phyloP scores from a whole-genome alignment of 2,329 filamentous ascomycete species.

The Sclerotiophoma versabilis region DNA sequence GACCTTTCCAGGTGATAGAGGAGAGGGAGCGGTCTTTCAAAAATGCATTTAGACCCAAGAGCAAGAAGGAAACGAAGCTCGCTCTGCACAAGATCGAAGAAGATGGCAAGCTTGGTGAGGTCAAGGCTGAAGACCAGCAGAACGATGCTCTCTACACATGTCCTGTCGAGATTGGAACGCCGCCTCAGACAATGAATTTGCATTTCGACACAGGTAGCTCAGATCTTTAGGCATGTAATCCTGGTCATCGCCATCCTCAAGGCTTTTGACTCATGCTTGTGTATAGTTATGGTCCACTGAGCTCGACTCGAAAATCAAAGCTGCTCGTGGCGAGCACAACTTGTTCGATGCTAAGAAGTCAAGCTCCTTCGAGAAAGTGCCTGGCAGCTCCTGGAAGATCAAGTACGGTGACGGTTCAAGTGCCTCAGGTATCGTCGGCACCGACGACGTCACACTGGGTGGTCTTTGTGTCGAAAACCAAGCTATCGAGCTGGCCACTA shows the following conservation, averaged over 20 bases:
- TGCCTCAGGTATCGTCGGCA: conserved; percentile 69
- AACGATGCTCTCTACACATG: conserved; percentile 50
- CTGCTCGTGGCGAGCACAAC: conserved; percentile 62
- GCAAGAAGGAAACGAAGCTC: conserved; percentile 52
- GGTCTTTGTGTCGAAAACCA: conserved; percentile 64
- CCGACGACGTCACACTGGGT: conserved; percentile 67
- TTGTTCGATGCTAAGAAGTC: conserved; percentile 55
- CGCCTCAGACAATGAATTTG: conserved; percentile 62
- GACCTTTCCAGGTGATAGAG: conserved; percentile 65
- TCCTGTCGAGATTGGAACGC: conserved; percentile 68
- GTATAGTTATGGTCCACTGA: conserved; percentile 33
- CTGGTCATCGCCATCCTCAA: background rate
- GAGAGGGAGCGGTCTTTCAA: conserved; percentile 44
- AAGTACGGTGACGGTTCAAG: conserved; percentile 69
- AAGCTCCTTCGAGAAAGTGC: conserved; percentile 45
- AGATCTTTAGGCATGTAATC: conserved; percentile 62
- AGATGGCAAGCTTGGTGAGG: conserved; percentile 54
- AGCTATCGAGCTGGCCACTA: conserved; percentile 68
- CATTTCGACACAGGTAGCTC: conserved; percentile 74
- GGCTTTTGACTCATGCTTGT: conserved; percentile 1
- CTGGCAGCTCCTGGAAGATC: conserved; percentile 64
- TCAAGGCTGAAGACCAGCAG: conserved; percentile 47
- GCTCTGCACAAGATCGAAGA: conserved; percentile 54
- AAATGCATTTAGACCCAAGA: conserved; percentile 52
- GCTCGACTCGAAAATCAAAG: conserved; percentile 45